Evolutionary conservation across 495 filamentous ascomycete genomes (phyloP).

Genomic region (Talaromyces liani): DNA sequence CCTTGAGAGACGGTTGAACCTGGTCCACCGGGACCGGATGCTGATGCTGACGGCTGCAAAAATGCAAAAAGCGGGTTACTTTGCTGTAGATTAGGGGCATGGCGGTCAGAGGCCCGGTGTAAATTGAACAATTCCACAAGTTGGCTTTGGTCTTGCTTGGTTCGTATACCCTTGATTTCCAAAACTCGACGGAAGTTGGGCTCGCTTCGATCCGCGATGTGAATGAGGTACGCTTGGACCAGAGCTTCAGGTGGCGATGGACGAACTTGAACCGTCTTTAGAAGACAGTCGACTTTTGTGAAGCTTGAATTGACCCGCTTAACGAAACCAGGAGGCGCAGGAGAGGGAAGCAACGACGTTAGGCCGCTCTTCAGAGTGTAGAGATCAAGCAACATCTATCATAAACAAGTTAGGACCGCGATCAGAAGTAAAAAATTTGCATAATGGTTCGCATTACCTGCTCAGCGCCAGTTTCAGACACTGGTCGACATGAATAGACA

Average conservation of each 20-base stretch:
- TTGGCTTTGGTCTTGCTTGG: conserved; percentile 68
- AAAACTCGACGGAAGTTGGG: conserved; percentile 95
- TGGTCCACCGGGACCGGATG: conserved; percentile 22
- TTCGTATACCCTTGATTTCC: conserved; percentile 80
- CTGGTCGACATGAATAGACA: conserved; percentile 79
- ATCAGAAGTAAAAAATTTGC: background rate
- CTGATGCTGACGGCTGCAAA: conserved; percentile 25
- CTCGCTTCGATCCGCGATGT: conserved; percentile 84
- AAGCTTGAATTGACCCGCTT: conserved; percentile 85
- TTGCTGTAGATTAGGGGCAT: conserved; percentile 36
- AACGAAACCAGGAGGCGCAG: conserved; percentile 57
- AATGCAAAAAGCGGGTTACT: conserved; percentile 36
- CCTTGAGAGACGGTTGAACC: conserved; percentile 30
- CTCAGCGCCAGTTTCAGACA: conserved; percentile 93
- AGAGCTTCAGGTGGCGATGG: conserved; percentile 86
- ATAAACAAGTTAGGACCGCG: background rate
- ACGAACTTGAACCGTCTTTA: conserved; percentile 95
- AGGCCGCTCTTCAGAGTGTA: conserved; percentile 86
- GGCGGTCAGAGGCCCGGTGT: conserved; percentile 57
- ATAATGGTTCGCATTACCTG: conserved; percentile 44
- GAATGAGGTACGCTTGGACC: conserved; percentile 92
- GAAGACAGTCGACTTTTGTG: conserved; percentile 79
- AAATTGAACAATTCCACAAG: conserved; percentile 86
- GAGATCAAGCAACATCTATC: conserved; percentile 83
- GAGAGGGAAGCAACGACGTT: conserved; percentile 32